A percentile compares a stretch with the other conserved stretches of the same genome.
These are phyloP conservation scores for Verbena officinalis DNA, from an alignment of 257 asterid genomes.

Conservation along the genomic window DNA sequence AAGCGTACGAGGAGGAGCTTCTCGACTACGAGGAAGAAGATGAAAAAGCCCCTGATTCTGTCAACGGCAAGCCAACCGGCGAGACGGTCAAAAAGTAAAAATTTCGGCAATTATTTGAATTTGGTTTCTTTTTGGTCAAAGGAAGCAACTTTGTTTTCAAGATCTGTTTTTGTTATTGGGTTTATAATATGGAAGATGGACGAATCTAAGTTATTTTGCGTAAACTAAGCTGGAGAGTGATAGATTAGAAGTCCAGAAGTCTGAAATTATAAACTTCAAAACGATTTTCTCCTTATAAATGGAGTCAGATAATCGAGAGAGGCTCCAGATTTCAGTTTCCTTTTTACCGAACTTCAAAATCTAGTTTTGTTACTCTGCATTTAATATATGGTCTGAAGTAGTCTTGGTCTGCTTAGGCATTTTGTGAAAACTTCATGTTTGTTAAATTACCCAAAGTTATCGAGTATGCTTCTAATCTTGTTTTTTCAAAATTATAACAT, in stretches of 20 bases:
- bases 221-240: background rate
- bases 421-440: background rate
- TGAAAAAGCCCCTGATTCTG: conserved; percentile 68
- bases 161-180: background rate
- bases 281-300: background rate
- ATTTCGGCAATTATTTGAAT: conserved; percentile 10
- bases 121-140: conserved; percentile 11
- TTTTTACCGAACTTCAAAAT: background rate
- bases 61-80: conserved; percentile 34
- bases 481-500: background rate
- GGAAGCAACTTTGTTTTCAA: background rate
- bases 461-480: background rate
- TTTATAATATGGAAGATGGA: background rate
- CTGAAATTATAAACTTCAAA: background rate
- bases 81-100: conserved; percentile 39
- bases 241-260: background rate
- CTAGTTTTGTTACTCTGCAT: background rate
- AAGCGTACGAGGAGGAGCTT: conserved; percentile 89
- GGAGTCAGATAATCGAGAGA: background rate
- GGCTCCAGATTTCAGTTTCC: background rate
- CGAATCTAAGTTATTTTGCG: conserved; percentile 1
- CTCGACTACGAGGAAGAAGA: conserved; percentile 97
- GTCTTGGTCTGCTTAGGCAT: background rate
- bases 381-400: background rate
- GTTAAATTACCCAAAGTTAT: background rate